These are phyloP conservation scores for Pouteria glomerata DNA, from an alignment of 148 eudicot species.

Conservation along the genomic window DNA sequence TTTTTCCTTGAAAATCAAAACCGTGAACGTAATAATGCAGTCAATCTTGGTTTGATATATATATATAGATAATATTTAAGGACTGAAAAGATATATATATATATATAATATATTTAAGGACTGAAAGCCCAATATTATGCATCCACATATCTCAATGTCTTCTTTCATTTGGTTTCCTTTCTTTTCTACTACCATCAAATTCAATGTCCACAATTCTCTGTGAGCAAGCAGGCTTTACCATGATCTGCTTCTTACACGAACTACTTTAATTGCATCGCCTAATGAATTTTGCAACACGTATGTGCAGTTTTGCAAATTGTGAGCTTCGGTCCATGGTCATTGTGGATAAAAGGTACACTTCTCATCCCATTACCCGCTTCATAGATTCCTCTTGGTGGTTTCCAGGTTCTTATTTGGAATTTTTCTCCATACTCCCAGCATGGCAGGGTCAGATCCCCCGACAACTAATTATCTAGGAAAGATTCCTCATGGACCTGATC, in stretches of 20 bases:
- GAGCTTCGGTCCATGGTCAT: conserved; percentile 90
- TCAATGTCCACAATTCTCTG: background rate
- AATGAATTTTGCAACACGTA: conserved; percentile 8
- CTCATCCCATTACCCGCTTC: background rate
- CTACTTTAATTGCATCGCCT: background rate
- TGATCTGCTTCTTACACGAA: background rate
- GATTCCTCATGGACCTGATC: conserved; percentile 62
- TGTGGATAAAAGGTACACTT: conserved; percentile 56
- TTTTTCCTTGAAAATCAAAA: background rate
- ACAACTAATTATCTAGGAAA: conserved; percentile 69
- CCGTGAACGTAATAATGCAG: background rate
- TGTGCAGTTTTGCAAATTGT: conserved; percentile 78
- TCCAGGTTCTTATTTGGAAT: conserved; percentile 13
- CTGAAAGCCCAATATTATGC: no score
- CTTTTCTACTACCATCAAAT: background rate
- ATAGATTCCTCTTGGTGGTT: background rate
- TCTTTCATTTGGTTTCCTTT: no score
- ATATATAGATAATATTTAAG: no score
- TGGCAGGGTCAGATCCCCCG: conserved; percentile 51
- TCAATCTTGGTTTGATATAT: background rate
- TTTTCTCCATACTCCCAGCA: conserved; percentile 32
- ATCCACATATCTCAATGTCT: no score
- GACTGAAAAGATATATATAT: no score
- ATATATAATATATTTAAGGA: no score
- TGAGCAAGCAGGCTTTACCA: background rate